Conservation (phyloP, 345 rosid genomes). For the Sapria himalayana region DNA sequence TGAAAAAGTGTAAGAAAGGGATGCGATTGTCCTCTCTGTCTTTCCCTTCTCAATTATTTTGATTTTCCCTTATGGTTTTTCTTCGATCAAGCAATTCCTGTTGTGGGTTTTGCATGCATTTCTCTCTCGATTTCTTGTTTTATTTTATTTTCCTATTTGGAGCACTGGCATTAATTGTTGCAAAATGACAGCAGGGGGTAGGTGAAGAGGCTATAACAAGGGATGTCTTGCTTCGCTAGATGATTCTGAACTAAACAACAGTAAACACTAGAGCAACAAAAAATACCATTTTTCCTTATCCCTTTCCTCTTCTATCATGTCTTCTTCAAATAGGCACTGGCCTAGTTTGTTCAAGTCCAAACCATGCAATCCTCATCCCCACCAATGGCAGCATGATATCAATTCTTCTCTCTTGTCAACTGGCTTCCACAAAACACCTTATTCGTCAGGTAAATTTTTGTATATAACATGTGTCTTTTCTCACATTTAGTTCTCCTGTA, state of each 20-base stretch:
- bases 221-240: conserved; percentile 23
- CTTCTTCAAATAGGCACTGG: conserved; percentile 99
- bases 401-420: conserved; percentile 36
- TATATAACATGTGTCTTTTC: too few species aligned
- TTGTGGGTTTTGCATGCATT: conserved; percentile 17
- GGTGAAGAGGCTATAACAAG: conserved; percentile 42
- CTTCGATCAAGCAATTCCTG: conserved; percentile 33
- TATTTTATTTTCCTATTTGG: conserved; percentile 1
- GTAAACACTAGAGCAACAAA: conserved; percentile 23
- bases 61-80: conserved; percentile 24
- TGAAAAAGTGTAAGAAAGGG: conserved; percentile 17
- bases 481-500: too few species aligned
- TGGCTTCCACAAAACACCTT: conserved; percentile 38
- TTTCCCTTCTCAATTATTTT: conserved; percentile 11
- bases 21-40: conserved; percentile 16
- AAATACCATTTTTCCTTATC: conserved; percentile 8
- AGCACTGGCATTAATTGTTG: conserved; percentile 8
- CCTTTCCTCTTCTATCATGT: conserved; percentile 27
- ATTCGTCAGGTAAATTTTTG: conserved; percentile 41
- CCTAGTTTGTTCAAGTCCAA: conserved; percentile 98
- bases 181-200: conserved; percentile 14
- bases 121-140: neutral
- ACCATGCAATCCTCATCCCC: conserved; percentile 53
- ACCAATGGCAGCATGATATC: conserved; percentile 85
- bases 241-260: conserved; percentile 17